Base-by-base conservation (phyloP, 768 basidiomycete genomes). In the Hericium erinaceus region DNA sequence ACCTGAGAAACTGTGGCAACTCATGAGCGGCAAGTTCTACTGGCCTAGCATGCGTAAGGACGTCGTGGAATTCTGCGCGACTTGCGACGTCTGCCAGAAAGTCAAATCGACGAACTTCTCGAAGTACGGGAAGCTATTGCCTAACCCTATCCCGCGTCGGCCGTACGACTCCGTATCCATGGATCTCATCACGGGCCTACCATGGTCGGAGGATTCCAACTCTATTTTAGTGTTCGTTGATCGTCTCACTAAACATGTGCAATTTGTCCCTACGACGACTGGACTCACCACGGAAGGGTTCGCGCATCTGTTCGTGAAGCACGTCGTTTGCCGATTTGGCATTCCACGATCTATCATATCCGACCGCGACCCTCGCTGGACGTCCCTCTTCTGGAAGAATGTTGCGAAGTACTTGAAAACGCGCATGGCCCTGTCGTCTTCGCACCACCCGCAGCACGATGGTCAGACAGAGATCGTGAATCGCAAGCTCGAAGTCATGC, bases 191-290 rank as follows among this genome's bases (percentile, higher is more conserved):
- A 20, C 26, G 9, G 39, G 39, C 2, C 24, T 67, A 18, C 60
- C 66, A 3, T 44, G 44, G 57, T 52, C 28, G 38, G n/a, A 4
- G 54, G 61, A 48, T 2, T 60, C 13, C 58, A 48, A 62, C 56
- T 33, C 52, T 2, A 58, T 66, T 16, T n/a, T 64, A n/a, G 64
- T 64, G 0, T 37, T 63, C 15, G 60, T 60, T 1, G 59, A 64
- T 51, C 24, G 61, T 13, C 55, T 71, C 22, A 68, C 68, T 38
- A 74, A 74, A 57, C 60, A 59, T 62, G 67, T 61, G 1, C 63
- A 66, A 39, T 70, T 72, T 59, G 61, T 70, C 22, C 64, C 70
- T 3, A 38, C 61, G 28, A 53, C 39, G 15, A 58, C 61, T 20
- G 58, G 22, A 2, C 16, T 60, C 2, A 33, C 2, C 7, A 51